Base-by-base conservation (phyloP, 2,329 filamentous ascomycete genomes). In the Exserohilum rostratum region DNA sequence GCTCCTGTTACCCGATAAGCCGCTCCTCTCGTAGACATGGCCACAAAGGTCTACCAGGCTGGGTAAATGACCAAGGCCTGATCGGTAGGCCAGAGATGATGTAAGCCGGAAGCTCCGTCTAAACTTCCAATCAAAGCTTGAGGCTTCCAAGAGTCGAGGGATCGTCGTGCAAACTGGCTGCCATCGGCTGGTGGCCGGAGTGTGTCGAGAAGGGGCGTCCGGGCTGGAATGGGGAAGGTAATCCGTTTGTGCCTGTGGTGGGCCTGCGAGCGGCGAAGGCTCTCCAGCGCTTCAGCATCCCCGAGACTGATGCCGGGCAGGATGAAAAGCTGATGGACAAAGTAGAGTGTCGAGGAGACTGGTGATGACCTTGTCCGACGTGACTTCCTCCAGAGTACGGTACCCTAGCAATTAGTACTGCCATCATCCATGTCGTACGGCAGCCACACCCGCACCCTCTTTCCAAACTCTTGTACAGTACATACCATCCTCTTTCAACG, bases 381-480 rank as follows among this genome's bases (percentile, higher is more conserved):
- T 50, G 43, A 57, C 34, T 57, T 47, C 42, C 47, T 58, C 44
- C 45, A 49, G 60, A 60, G 40, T 53, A 52, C 57, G 62, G 62
- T 65, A 65, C 61, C 62, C 62, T 65, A 65, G 59, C 31, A 54
- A 46, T 56, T 65, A 64, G 61, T 57, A 53, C 49, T 60, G 15
- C 42, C 49, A 52, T 50, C 52, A 65, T 64, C 62, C 62, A 55
- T 58, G 57, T 58, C 55, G 34, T 35, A 57, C 50, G 47, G 46
- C 35, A 54, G 47, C 57, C 61, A 54, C 55, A 49, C 20, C 53
- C 58, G 45, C 49, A 34, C 49, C 42, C 37, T 54, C 40, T 45
- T 39, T n/a, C 45, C 54, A 31, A 46, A 30, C 34, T 51, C 50
- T 48, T 48, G 25, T 45, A 46, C 39, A 38, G 4, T 25, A 25